A percentile compares a stretch with the other conserved stretches of the same genome.
These are phyloP conservation scores for Wickerhamomyces pijperi DNA, from an alignment of 805 yeast genomes.

Conservation along the genomic window DNA sequence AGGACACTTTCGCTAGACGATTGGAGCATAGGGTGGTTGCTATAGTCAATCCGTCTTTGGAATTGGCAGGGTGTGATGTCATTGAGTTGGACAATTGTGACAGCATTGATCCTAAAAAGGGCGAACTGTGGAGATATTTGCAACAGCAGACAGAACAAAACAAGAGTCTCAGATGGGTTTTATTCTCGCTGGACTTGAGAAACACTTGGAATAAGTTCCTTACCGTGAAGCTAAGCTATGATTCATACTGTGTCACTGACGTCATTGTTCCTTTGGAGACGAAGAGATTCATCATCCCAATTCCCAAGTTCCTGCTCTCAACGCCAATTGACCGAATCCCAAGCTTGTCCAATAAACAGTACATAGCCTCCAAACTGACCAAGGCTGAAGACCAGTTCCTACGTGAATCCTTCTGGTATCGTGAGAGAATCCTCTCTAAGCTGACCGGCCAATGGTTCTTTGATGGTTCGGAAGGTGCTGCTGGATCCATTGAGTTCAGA, in stretches of 20 bases:
- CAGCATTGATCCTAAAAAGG: slow-evolving; percentile 13
- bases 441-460: slow-evolving; percentile 60
- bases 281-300: slow-evolving; percentile 59
- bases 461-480: slow-evolving; percentile 16
- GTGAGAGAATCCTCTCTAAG: slow-evolving; percentile 49
- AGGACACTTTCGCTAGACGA: slow-evolving; percentile 35
- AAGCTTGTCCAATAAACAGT: slow-evolving; percentile 59
- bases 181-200: slow-evolving; percentile 63
- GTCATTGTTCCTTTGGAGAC: slow-evolving; percentile 33
- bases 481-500: slow-evolving; percentile 57
- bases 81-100: slow-evolving; percentile 35
- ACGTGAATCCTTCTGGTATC: slow-evolving; percentile 70
- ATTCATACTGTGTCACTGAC: slow-evolving; percentile 14
- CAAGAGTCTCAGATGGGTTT: slow-evolving; percentile 45
- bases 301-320: slow-evolving; percentile 16
- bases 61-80: slow-evolving; percentile 65
- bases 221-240: slow-evolving; percentile 23
- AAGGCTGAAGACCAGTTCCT: slow-evolving; percentile 46
- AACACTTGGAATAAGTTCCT: slow-evolving; percentile 68
- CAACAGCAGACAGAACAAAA: background rate
- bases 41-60: slow-evolving; percentile 64
- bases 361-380: slow-evolving; percentile 36
- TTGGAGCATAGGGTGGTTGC: slow-evolving; percentile 59
- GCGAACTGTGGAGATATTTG: slow-evolving; percentile 9
- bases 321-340: slow-evolving; percentile 46